A percentile compares a stretch with the other conserved stretches of the same genome.
Evolutionary conservation across 1,284 basidiomycete genomes (phyloP).

Genomic region (Sphagnurus paluster): DNA sequence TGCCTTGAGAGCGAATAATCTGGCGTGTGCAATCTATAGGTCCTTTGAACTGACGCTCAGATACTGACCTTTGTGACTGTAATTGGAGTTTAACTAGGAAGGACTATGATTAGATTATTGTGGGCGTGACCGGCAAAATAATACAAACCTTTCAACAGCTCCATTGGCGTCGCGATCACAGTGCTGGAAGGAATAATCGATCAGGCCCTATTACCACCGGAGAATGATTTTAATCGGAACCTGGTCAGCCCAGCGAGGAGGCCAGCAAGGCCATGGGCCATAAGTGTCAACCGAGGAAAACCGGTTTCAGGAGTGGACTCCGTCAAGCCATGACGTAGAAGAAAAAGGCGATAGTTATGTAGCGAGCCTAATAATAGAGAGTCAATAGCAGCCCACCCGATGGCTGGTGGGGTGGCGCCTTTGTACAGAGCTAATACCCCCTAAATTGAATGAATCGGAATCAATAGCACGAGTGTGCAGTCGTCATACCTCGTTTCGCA

Average conservation of each 20-base stretch:
- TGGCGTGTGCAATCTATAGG: conserved; percentile 62
- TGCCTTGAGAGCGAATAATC: conserved; percentile 55
- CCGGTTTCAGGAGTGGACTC: conserved; percentile 48
- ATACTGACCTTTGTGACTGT: conserved; percentile 57
- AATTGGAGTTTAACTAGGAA: conserved; percentile 73
- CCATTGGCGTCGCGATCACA: conserved; percentile 70
- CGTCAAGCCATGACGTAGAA: conserved; percentile 54
- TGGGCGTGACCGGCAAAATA: neutral
- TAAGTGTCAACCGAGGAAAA: conserved; percentile 49
- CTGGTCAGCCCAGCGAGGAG: conserved; percentile 78
- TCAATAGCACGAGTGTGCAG: conserved; percentile 2
- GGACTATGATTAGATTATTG: conserved; percentile 9
- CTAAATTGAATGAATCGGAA: conserved; percentile 29
- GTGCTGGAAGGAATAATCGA: conserved; percentile 39
- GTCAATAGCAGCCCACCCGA: conserved; percentile 79
- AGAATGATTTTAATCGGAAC: conserved; percentile 26
- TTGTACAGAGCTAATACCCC: conserved; percentile 63
- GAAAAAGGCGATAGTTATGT: conserved; percentile 70
- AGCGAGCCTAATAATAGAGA: conserved; percentile 75
- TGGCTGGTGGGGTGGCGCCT: conserved; percentile 72
- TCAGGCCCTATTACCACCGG: conserved; percentile 4
- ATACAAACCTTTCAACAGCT: conserved; percentile 63
- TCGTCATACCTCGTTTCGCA: conserved; percentile 61
- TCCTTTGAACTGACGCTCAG: conserved; percentile 63
- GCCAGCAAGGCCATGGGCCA: conserved; percentile 69